phyloP scores from a whole-genome alignment of 179 eudicot genomes.

The Monotropa hypopitys region DNA sequence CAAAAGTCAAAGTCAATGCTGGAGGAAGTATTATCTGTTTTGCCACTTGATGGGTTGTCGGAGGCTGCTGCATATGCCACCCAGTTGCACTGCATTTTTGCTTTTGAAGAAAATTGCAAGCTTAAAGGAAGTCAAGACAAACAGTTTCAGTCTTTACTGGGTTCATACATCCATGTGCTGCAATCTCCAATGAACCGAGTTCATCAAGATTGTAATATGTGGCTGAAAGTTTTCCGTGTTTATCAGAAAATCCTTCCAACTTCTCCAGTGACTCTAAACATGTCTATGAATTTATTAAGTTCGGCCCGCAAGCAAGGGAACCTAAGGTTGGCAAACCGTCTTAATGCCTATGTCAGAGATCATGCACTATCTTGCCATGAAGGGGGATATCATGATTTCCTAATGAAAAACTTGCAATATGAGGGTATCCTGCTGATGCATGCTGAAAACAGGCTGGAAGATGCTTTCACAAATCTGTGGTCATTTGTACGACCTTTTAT shows the following conservation, averaged over 20 bases:
- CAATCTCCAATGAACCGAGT: conserved; percentile 40
- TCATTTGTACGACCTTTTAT: conserved; percentile 57
- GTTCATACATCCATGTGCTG: conserved; percentile 41
- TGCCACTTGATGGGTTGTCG: conserved; percentile 75
- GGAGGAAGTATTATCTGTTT: conserved; percentile 60
- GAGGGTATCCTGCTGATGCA: conserved; percentile 73
- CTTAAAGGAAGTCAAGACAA: conserved; percentile 30
- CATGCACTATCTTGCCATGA: conserved; percentile 40
- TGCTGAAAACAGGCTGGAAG: conserved; percentile 62
- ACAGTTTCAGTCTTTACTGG: conserved; percentile 33
- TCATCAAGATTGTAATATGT: conserved; percentile 67
- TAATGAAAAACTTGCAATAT: conserved; percentile 40
- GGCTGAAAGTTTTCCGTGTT: conserved; percentile 85
- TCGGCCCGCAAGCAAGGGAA: conserved; percentile 85
- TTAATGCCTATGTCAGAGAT: conserved; percentile 50
- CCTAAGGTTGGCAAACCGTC: conserved; percentile 58
- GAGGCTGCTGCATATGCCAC: conserved; percentile 77
- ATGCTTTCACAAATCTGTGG: conserved; percentile 73
- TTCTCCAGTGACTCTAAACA: conserved; percentile 57
- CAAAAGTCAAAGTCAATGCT: conserved; percentile 75
- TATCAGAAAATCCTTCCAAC: conserved; percentile 48
- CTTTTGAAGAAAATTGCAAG: conserved; percentile 58
- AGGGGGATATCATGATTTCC: conserved; percentile 26
- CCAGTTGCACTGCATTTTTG: conserved; percentile 73
- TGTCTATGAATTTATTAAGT: conserved; percentile 53